Evolutionary conservation across 106 monocot genomes (phyloP).

Genomic region (Triglochin maritima): DNA sequence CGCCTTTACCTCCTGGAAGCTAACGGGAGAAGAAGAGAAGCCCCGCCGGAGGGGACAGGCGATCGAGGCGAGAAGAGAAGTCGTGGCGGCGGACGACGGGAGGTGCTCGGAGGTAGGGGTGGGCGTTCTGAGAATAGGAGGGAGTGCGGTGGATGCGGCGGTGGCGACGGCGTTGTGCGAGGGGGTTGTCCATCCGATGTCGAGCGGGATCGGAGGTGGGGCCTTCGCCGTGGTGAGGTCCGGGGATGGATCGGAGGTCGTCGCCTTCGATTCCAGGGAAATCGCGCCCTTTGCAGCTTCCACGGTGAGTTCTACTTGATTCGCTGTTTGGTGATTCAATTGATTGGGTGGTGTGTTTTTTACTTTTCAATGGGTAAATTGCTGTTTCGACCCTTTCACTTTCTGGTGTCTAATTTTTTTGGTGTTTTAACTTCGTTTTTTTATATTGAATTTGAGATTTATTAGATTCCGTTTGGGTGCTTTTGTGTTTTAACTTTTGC

Average conservation of each 20-base stretch:
- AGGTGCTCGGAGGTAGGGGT: slow-evolving; percentile 72
- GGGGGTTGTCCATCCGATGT: slow-evolving; percentile 70
- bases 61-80: slow-evolving; percentile 59
- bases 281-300: slow-evolving; percentile 61
- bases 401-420: too few species aligned
- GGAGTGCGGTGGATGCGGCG: slow-evolving; percentile 86
- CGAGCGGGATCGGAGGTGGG: slow-evolving; percentile 92
- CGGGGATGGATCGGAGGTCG: slow-evolving; percentile 12
- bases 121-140: slow-evolving; percentile 39
- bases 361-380: neutral
- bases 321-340: neutral
- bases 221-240: slow-evolving; percentile 56
- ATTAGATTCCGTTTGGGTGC: too few species aligned
- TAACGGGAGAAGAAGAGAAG: too few species aligned
- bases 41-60: slow-evolving; percentile 7
- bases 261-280: slow-evolving; percentile 58
- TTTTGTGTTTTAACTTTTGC: too few species aligned
- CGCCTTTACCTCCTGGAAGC: too few species aligned
- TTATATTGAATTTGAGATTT: too few species aligned
- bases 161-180: slow-evolving; percentile 64
- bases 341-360: neutral
- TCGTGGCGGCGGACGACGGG: slow-evolving; percentile 79
- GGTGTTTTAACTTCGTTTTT: too few species aligned
- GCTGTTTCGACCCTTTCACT: neutral
- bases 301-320: slow-evolving; percentile 17